Evolutionary conservation across 164 flowering plant genomes (phyloP), one percentile per base, ranked within the genome.

Genomic region (Tinospora cordifolia): DNA sequence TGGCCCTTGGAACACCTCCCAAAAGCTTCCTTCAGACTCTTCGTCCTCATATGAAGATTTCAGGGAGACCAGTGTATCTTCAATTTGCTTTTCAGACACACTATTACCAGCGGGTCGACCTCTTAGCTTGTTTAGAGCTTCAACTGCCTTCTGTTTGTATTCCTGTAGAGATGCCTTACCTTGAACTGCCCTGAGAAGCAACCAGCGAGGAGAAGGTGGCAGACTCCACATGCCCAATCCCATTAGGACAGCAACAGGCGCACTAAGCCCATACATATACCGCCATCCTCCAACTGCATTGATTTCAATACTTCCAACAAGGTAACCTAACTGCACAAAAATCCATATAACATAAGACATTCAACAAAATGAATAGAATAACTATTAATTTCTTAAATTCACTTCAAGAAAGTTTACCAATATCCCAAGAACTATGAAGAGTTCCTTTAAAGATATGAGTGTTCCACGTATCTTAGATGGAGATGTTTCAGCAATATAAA

Each of bases 381-480:
- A 3, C 17, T 26, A 34, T 14, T 11, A 34, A 26, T 70, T 69
- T 60, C 8, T 3, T 25, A 24, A 0, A 4, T 62, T 41, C 22
- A 47, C 49, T 30, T 38, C 60, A 19, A 47, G 38, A 40, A 63
- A 17, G 46, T 27, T 25, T 88, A 94, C 98, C 97, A 90, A 71
- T 67, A 92, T 92, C 44, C 98, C 98, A 24, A 94, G 83, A 64
- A 94, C 98, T 75, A 94, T 90, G 71, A 90, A 82, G 69, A 92
- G 89, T 76, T 92, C 95, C 82, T 94, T 94, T 34, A 92, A 79
- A 64, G 97, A 94, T 72, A 92, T 84, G 57, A 94, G 82, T 66
- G 96, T 88, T 75, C 99, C 99, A 62, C 99, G 93, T 72, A 94
- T 89, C 75, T 88, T 86, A 71, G 97, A 88, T 22, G 97, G 99